Base-by-base conservation (phyloP, 331 rosid genomes). In the Phaseolus coccineus region DNA sequence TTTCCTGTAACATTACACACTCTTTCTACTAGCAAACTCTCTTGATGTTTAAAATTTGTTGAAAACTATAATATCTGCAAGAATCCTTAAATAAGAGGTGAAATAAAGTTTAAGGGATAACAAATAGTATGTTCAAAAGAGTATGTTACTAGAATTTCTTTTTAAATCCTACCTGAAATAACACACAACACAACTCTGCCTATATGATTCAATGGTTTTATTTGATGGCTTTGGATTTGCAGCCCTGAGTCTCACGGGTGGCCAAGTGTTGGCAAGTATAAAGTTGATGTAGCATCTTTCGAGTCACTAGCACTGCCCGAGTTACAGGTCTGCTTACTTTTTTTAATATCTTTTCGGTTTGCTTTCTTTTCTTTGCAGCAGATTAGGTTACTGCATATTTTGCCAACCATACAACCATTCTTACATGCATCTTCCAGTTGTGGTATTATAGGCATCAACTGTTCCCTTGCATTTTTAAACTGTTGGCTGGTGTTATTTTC, bases 241-340 rank as follows among this genome's bases (percentile, higher is more conserved):
- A 90, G 98, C 77, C 75, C 85, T 3, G 94, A 87, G 81, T 89
- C 91, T 69, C 57, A 62, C 19, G 83, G 89, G 81, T 94, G 98
- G 98, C 98, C 98, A 3, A 87, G 66, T 78, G 98, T 94, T 72
- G 96, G 97, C 71, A 89, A 84, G 85, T 94, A 86, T 84, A 90
- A 83, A 83, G 97, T 92, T 48, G 97, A 92, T 76, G 62, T 90
- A 12, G 87, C 96, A 25, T 90, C 94, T 25, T 92, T 94, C 3
- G 98, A 94, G 85, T 86, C 91, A 27, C 84, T 91, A 31, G 91
- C 93, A 15, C 66, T 94, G 74, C 98, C 94, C 4, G 93, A 91
- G 84, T 83, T 94, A 79, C 91, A 91, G 96, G 98, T 94, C 55
- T 58, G 86, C 24, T 84, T 61, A 15, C 82, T 80, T 84, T 53